phyloP scores from a whole-genome alignment of 2,329 filamentous ascomycete genomes.

The Arthrobotrys pseudoclavata region DNA sequence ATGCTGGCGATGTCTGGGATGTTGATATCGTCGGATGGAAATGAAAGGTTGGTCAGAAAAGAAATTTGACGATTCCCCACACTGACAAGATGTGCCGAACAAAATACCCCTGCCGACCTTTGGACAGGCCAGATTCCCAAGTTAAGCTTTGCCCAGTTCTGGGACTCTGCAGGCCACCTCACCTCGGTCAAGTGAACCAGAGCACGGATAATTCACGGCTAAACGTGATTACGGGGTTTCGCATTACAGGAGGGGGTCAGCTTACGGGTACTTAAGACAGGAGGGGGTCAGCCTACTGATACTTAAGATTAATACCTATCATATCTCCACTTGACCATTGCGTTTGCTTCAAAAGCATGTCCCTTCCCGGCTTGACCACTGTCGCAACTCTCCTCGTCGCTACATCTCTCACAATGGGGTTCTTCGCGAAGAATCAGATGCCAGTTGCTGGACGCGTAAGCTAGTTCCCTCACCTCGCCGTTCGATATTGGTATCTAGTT shows the following conservation, averaged over 20 bases:
- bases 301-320: not conserved
- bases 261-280: too few relatives aligned
- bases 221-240: not conserved
- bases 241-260: not conserved
- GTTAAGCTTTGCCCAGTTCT: slow-evolving; percentile 14
- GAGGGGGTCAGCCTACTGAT: not conserved
- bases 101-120: not conserved
- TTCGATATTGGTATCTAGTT: not conserved
- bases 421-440: slow-evolving; percentile 82
- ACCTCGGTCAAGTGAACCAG: not conserved
- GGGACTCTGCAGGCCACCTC: slow-evolving; percentile 2
- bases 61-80: slow-evolving; percentile 37
- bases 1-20: not conserved
- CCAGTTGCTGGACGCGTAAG: slow-evolving; percentile 84
- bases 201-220: not conserved
- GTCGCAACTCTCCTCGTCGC: slow-evolving; percentile 40
- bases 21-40: not conserved
- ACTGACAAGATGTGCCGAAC: not conserved
- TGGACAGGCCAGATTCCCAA: not conserved
- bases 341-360: slow-evolving; percentile 12
- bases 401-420: slow-evolving; percentile 72
- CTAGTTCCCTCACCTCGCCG: slow-evolving; percentile 9
- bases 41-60: slow-evolving; percentile 41
- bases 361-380: slow-evolving; percentile 31
- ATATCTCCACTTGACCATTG: not conserved